These are phyloP conservation scores for Nicotiana tabacum DNA, from an alignment of 257 asterid species.

Conservation along the genomic window DNA sequence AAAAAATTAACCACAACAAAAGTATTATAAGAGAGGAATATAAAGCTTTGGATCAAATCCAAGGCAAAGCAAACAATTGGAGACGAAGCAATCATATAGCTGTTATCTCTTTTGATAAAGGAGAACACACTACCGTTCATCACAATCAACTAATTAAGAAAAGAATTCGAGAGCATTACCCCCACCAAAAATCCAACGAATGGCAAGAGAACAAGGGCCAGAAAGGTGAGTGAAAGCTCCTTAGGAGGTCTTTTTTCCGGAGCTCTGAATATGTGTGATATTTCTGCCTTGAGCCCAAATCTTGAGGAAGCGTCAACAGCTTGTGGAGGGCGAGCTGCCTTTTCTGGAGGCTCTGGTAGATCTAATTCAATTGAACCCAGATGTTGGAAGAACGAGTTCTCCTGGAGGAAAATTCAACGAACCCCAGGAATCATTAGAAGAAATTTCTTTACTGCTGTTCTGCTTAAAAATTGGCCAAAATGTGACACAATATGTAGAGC, in stretches of 20 bases:
- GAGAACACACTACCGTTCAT: background rate
- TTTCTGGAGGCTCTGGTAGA: constrained; percentile 94
- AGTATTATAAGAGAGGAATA: background rate
- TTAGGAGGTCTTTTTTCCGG: constrained; percentile 85
- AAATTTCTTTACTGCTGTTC: background rate
- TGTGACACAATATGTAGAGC: constrained; percentile 9
- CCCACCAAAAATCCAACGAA: constrained; percentile 80
- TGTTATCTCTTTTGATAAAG: background rate
- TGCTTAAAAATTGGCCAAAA: constrained; percentile 8
- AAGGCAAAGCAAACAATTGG: background rate
- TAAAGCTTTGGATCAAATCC: background rate
- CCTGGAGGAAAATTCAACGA: constrained; percentile 66
- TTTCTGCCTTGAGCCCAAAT: constrained; percentile 92
- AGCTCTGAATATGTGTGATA: constrained; percentile 74
- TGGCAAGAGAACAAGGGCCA: constrained; percentile 76
- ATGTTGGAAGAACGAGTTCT: constrained; percentile 78
- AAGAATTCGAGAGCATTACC: constrained; percentile 35
- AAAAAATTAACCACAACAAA: background rate
- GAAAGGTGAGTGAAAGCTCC: constrained; percentile 75
- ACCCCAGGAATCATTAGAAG: constrained; percentile 28
- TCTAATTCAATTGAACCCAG: constrained; percentile 79
- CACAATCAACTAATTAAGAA: background rate
- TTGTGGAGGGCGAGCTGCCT: constrained; percentile 77
- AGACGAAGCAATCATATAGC: background rate
- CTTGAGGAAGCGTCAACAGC: constrained; percentile 62